phyloP scores from a whole-genome alignment of 768 basidiomycete genomes.

The Imleria badia region DNA sequence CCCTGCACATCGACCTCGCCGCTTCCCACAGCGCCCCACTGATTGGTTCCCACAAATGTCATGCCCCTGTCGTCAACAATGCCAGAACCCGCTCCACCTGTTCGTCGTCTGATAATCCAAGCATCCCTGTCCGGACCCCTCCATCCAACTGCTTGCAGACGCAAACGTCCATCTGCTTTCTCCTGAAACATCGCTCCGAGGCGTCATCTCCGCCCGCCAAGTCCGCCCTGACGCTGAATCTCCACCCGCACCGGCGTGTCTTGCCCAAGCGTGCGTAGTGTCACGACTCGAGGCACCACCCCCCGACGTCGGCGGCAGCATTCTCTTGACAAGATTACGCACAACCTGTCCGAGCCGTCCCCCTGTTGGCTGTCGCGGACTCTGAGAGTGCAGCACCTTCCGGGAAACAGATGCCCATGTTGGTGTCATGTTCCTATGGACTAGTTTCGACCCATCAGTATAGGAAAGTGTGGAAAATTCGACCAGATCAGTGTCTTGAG shows the following conservation, averaged over 20 bases:
- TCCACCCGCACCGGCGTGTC: not conserved
- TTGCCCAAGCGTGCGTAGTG: not conserved
- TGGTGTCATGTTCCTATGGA: not conserved
- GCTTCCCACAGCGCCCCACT: too few relatives aligned
- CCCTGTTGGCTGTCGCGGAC: not conserved
- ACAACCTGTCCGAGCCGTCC: constrained; percentile 23
- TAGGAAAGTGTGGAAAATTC: constrained; percentile 19
- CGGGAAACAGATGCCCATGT: not conserved
- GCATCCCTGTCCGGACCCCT: not conserved
- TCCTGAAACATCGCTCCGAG: constrained; percentile 14
- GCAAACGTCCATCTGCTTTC: constrained; percentile 23
- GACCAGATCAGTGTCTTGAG: constrained; percentile 5
- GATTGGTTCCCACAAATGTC: not conserved
- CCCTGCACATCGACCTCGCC: too few relatives aligned
- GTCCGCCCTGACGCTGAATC: not conserved
- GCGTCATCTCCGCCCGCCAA: constrained; percentile 5
- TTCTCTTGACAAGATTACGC: constrained; percentile 22
- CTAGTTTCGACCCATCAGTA: not conserved
- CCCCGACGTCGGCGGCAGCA: constrained; percentile 15
- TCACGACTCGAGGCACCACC: not conserved
- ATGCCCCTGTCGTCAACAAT: not conserved
- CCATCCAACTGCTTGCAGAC: constrained; percentile 12
- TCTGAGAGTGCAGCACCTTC: not conserved
- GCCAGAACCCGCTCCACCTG: constrained; percentile 28
- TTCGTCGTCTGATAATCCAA: constrained; percentile 5